These are phyloP conservation scores for Prinsepia uniflora DNA, from an alignment of 306 rosid genomes.

Conservation along the genomic window DNA sequence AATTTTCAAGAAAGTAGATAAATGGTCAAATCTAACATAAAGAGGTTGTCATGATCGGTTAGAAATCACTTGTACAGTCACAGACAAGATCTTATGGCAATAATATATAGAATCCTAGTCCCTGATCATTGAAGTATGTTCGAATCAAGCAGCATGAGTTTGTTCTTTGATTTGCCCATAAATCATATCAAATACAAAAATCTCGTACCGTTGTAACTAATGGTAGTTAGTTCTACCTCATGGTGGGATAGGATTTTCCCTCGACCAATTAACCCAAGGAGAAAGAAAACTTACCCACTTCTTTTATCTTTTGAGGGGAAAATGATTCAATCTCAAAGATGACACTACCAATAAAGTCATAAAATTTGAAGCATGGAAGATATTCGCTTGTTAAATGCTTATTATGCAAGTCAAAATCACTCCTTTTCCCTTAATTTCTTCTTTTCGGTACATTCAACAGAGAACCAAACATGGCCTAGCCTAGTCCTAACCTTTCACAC, in stretches of 20 bases:
- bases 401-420: background rate
- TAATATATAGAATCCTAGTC: background rate
- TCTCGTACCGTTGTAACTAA: background rate
- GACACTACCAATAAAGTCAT: background rate
- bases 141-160: background rate
- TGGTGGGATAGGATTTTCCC: background rate
- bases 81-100: background rate
- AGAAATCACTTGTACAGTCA: background rate
- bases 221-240: background rate
- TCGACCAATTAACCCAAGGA: background rate
- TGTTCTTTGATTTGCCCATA: background rate
- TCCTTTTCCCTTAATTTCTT: background rate
- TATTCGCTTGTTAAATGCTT: background rate
- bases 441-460: background rate
- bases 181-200: background rate
- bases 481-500: background rate
- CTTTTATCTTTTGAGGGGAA: background rate
- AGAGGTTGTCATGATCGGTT: constrained; percentile 6
- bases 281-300: background rate
- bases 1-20: background rate
- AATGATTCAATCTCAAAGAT: background rate
- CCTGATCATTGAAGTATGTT: background rate
- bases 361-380: background rate
- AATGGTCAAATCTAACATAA: background rate
- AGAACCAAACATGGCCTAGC: background rate